Evolutionary conservation across 108 stramenopile species (phyloP), one percentile per base, ranked within the genome.

Genomic region (Conticribra weissflogii): DNA sequence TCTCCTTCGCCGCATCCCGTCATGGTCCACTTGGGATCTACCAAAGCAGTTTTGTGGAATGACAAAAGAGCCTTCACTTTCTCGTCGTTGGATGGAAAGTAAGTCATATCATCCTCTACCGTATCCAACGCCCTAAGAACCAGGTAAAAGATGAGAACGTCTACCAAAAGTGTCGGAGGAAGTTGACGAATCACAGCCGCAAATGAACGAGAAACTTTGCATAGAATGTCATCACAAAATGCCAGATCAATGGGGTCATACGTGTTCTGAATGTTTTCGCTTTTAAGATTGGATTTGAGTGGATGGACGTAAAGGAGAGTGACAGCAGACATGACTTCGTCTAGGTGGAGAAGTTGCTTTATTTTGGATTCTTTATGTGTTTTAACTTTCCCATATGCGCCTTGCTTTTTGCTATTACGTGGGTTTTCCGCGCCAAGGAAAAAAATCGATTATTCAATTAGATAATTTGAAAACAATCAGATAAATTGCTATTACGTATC

Each of bases 381-480:
- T 68, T 89, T 88, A 52, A 99, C 76, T 67, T 96, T 97, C 24
- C 99, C 99, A 70, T 99, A 99, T 22, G 97, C 98, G 23, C 99
- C 99, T 85, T 99, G 99, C 72, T 98, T 98, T 74, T 92, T 91
- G 65, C 88, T 95, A n/a, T n/a, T n/a, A n/a, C n/a, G n/a, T n/a
- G n/a, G n/a, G n/a, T n/a, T n/a, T n/a, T n/a, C n/a, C n/a, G n/a
- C n/a, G n/a, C n/a, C n/a, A n/a, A n/a, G n/a, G n/a, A n/a, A n/a
- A n/a, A n/a, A n/a, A n/a, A n/a, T n/a, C n/a, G n/a, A n/a, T n/a
- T n/a, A n/a, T n/a, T n/a, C n/a, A n/a, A n/a, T n/a, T n/a, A n/a
- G n/a, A n/a, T n/a, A n/a, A n/a, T n/a, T n/a, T n/a, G n/a, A n/a
- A n/a, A n/a, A n/a, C n/a, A n/a, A n/a, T n/a, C n/a, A n/a, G n/a